Evolutionary conservation across 441 rosid genomes (phyloP).

Genomic region (Breynia disticha): DNA sequence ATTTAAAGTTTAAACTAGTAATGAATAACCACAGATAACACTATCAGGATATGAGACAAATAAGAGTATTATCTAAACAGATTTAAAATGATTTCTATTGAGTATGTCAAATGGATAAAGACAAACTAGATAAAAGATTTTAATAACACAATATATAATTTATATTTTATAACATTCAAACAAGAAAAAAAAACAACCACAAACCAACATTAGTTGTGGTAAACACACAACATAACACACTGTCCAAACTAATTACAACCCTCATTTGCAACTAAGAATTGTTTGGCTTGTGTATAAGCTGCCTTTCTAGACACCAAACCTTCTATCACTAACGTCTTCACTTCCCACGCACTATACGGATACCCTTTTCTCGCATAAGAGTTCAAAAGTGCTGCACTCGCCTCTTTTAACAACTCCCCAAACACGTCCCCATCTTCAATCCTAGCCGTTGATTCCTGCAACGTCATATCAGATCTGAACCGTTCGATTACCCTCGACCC

Average conservation of each 20-base stretch:
- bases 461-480: slow-evolving; percentile 64
- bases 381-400: slow-evolving; percentile 72
- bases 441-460: slow-evolving; percentile 55
- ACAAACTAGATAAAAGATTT: too few species aligned
- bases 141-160: too few species aligned
- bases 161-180: too few species aligned
- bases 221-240: too few species aligned
- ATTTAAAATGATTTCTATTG: too few species aligned
- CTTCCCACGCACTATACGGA: slow-evolving; percentile 65
- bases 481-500: slow-evolving; percentile 55
- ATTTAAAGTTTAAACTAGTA: too few species aligned
- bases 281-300: slow-evolving; percentile 44
- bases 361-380: slow-evolving; percentile 57
- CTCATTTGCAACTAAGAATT: slow-evolving; percentile 47
- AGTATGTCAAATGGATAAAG: too few species aligned
- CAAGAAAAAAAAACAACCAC: too few species aligned
- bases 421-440: slow-evolving; percentile 46
- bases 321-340: slow-evolving; percentile 61
- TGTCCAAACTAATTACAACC: slow-evolving; percentile 33
- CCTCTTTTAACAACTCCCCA: slow-evolving; percentile 52
- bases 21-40: too few species aligned
- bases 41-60: too few species aligned
- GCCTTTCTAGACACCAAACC: slow-evolving; percentile 54
- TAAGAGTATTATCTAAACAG: too few species aligned
- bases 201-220: too few species aligned